Base-by-base conservation (phyloP, 179 eudicot genomes). In the Camellia oleifera region DNA sequence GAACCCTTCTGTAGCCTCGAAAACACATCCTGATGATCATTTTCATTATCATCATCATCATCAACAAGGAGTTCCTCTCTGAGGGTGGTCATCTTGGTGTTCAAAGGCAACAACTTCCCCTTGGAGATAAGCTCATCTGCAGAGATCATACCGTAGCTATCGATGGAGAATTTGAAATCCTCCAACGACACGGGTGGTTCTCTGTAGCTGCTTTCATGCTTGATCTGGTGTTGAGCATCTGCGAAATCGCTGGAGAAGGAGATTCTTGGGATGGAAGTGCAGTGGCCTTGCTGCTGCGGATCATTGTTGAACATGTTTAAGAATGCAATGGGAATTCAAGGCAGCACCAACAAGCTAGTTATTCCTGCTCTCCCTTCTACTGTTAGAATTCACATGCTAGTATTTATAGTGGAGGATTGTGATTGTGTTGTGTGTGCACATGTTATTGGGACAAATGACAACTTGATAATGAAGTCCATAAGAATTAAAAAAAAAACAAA, bases 161-260 rank as follows among this genome's bases (percentile, higher is more conserved):
- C 71, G 15, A 77, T 76, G 0, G 91, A 83, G 71, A 89, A 89
- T 61, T 82, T 85, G 76, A 89, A 89, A 78, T 89, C 91, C 7
- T 89, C 91, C 7, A 90, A 87, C 1, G 91, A 89, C 0, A 87
- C 91, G 0, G 91, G 91, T 4, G 91, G 88, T 53, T 89, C 91
- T 77, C 86, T 75, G 76, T 89, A 89, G 82, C 75, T 78, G 69
- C 56, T 83, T 68, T 85, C 86, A 0, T 74, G 84, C 60, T 83
- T 81, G 60, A 72, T 69, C 2, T 44, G 44, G 60, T 84, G 91
- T 67, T 84, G 84, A 50, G 86, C 1, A 58, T 88, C 88, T 9
- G 57, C 78, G 73, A 89, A 87, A 75, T 89, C 87, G 67, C 81
- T 83, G 44, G 91, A 89, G 78, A 89, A 89, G 60, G 91, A 89